Conservation (phyloP, 768 basidiomycete species). For the Butyriboletus loyo region DNA sequence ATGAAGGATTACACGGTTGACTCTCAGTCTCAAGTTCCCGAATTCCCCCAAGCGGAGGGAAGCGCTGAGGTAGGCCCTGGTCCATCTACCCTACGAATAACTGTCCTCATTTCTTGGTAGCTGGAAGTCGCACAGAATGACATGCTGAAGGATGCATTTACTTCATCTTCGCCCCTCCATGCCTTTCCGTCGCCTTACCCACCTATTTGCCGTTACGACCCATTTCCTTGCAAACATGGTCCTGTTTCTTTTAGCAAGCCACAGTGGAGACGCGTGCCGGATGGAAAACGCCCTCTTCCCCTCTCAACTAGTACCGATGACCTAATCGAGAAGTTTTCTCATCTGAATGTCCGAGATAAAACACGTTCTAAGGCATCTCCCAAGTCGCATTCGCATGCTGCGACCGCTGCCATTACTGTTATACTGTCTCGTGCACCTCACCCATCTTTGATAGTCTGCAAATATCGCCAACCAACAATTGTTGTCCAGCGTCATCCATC, state of each 20-base stretch:
- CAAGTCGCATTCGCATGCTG: slow-evolving; percentile 2
- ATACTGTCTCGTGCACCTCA: slow-evolving; percentile 16
- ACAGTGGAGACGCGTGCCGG: slow-evolving; percentile 4
- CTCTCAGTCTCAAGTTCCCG: not conserved
- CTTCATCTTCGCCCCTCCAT: slow-evolving; percentile 7
- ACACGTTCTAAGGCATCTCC: not conserved
- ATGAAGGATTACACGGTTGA: not conserved
- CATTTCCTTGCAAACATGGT: slow-evolving; percentile 15
- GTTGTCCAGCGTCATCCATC: not conserved
- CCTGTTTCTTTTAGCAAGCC: not conserved
- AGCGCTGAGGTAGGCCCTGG: not conserved
- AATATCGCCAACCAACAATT: not conserved
- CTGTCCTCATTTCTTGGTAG: not conserved
- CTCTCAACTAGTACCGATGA: not conserved
- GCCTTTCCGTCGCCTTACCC: slow-evolving; percentile 18
- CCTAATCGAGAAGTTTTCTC: slow-evolving; percentile 12
- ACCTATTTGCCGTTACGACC: slow-evolving; percentile 12
- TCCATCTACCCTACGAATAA: too few species aligned
- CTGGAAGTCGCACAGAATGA: not conserved
- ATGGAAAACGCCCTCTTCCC: not conserved
- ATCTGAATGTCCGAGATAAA: slow-evolving; percentile 13
- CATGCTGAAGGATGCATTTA: not conserved
- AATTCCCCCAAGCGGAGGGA: not conserved
- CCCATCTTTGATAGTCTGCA: slow-evolving; percentile 4
- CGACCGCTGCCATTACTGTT: slow-evolving; percentile 17